Conservation (phyloP, 169 alveolate genomes). For the Eimeria tenella region DNA sequence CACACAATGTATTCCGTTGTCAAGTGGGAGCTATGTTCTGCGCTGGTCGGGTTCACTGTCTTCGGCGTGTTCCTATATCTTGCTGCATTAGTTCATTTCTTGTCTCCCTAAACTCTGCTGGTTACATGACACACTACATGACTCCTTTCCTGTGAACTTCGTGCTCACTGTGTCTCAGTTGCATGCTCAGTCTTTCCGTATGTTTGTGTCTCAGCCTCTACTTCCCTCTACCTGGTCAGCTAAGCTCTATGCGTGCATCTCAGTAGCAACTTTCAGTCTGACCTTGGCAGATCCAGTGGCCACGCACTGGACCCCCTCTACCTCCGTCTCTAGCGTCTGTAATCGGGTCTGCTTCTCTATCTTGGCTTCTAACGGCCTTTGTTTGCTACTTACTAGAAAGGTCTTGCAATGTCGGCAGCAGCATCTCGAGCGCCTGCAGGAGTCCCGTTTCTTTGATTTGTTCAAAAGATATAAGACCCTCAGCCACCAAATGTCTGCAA, state of each 20-base stretch:
- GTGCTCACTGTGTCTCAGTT: not conserved
- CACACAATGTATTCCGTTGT: not conserved
- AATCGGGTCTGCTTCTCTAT: not conserved
- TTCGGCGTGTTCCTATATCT: no score
- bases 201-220: not conserved
- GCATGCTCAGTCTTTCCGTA: not conserved
- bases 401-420: constrained; percentile 5
- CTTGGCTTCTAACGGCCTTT: not conserved
- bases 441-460: not conserved
- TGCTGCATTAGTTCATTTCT: no score
- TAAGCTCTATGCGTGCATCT: not conserved
- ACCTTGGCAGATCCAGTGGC: no score
- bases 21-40: no score
- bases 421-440: not conserved
- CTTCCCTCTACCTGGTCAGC: not conserved
- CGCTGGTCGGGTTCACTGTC: no score
- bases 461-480: not conserved
- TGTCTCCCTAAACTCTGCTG: no score
- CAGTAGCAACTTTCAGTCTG: no score
- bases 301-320: not conserved
- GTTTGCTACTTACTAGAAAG: not conserved
- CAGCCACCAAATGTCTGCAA: constrained; percentile 41
- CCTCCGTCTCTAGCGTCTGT: not conserved
- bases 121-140: no score
- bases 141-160: not conserved